phyloP scores from a whole-genome alignment of 495 filamentous ascomycete genomes.

The Trichoderma erinaceum region DNA sequence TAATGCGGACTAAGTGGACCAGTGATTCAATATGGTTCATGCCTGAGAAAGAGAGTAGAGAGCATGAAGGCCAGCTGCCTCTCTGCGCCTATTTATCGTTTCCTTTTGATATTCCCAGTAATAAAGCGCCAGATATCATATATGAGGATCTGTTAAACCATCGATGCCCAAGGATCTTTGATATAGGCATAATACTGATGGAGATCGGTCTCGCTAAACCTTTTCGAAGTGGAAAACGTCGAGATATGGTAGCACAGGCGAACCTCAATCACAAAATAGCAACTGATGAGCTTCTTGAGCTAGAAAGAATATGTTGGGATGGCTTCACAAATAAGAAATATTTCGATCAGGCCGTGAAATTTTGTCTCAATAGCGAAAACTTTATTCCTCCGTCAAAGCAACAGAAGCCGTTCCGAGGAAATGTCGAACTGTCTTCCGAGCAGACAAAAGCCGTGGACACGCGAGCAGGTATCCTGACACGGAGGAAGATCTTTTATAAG shows the following conservation, averaged over 20 bases:
- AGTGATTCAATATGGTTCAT: background rate
- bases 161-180: too few species aligned
- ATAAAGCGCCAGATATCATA: too few species aligned
- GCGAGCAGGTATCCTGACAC: background rate
- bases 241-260: background rate
- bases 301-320: background rate
- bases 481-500: background rate
- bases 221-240: background rate
- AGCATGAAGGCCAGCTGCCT: too few species aligned
- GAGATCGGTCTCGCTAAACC: background rate
- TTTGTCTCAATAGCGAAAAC: background rate
- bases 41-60: background rate
- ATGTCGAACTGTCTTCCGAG: background rate
- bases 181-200: too few species aligned
- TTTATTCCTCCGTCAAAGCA: background rate
- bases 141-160: too few species aligned
- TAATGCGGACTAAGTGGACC: background rate
- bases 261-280: background rate
- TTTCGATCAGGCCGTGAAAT: background rate
- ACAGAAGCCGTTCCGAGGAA: background rate
- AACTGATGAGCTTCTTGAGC: background rate
- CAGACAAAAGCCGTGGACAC: background rate
- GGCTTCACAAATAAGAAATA: background rate
- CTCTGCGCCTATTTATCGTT: too few species aligned
- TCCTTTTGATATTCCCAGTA: too few species aligned